Percentiles rank a stretch among this genome's conserved stretches.
These are phyloP conservation scores for Nadsonia fulvescens DNA, from an alignment of 805 yeast genomes.

Conservation along the genomic window DNA sequence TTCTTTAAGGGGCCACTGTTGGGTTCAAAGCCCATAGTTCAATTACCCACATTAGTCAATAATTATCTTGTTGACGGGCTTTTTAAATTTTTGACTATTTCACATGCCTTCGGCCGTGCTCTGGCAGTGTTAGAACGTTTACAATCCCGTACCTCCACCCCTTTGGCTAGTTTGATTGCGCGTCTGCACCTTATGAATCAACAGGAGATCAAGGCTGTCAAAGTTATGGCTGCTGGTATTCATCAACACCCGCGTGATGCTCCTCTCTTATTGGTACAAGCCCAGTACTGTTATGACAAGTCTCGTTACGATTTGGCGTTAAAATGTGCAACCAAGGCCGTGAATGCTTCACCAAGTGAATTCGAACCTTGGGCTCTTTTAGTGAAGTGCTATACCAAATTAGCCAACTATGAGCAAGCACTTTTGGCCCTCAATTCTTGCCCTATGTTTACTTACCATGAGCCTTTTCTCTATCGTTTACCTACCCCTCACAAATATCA, in stretches of 20 bases:
- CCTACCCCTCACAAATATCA: constrained; percentile 26
- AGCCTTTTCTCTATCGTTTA: constrained; percentile 27
- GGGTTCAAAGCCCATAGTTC: constrained; percentile 53
- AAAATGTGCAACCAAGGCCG: constrained; percentile 38
- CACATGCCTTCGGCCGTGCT: constrained; percentile 47
- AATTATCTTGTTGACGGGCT: constrained; percentile 68
- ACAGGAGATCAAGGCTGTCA: constrained; percentile 31
- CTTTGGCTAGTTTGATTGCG: constrained; percentile 32
- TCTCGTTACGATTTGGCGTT: constrained; percentile 37
- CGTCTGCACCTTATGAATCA: constrained; percentile 24
- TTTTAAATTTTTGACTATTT: constrained; percentile 40
- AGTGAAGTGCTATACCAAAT: constrained; percentile 39
- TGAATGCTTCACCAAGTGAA: constrained; percentile 56
- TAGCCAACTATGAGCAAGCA: constrained; percentile 39
- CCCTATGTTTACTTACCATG: constrained; percentile 41
- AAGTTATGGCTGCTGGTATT: constrained; percentile 24
- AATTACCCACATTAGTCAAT: constrained; percentile 41
- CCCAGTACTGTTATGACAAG: constrained; percentile 41
- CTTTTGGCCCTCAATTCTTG: constrained; percentile 52
- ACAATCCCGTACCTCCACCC: constrained; percentile 30
- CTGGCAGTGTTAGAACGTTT: constrained; percentile 39
- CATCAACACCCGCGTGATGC: constrained; percentile 34
- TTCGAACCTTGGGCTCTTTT: constrained; percentile 55
- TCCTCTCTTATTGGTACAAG: constrained; percentile 40
- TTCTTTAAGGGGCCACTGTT: constrained; percentile 47